A percentile compares a stretch with the other conserved stretches of the same genome.
phyloP scores from a whole-genome alignment of 2,329 filamentous ascomycete species.

The Phialophora tarda region DNA sequence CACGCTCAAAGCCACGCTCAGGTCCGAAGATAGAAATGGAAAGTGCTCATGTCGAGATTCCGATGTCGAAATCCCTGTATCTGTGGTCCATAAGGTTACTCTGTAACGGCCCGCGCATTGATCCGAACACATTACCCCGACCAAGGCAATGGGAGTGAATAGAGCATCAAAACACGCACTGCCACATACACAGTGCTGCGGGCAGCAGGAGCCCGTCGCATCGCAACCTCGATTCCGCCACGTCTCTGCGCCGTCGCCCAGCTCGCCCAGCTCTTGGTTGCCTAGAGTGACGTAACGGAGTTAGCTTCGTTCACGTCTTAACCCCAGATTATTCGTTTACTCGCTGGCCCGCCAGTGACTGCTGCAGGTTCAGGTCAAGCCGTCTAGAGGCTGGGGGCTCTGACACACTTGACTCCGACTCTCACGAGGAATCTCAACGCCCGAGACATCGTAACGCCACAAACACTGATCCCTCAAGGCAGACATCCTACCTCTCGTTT shows the following conservation, averaged over 20 bases:
- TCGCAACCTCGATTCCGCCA: conserved; percentile 6
- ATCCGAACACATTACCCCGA: background rate
- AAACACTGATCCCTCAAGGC: conserved; percentile 10
- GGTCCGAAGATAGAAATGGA: too few relatives aligned
- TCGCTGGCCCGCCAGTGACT: conserved; percentile 1
- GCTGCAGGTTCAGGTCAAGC: background rate
- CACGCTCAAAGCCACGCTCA: too few relatives aligned
- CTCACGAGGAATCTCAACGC: background rate
- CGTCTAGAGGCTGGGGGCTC: conserved; percentile 6
- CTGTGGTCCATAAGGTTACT: background rate
- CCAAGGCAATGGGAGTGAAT: background rate
- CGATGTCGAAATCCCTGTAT: too few relatives aligned
- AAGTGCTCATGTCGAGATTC: too few relatives aligned
- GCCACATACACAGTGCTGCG: background rate
- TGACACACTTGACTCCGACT: conserved; percentile 8
- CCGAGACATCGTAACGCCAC: conserved; percentile 18
- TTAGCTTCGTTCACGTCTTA: conserved; percentile 4
- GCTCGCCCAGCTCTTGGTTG: background rate
- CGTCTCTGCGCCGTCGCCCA: background rate
- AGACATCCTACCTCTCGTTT: conserved; percentile 2
- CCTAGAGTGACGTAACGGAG: conserved; percentile 16
- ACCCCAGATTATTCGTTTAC: conserved; percentile 18
- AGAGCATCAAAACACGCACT: background rate
- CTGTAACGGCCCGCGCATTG: background rate
- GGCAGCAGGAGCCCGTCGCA: background rate